A percentile compares a stretch with the other conserved stretches of the same genome.
These are phyloP conservation scores for Chiua sp. DNA, from an alignment of 1,284 basidiomycete genomes.

Conservation along the genomic window DNA sequence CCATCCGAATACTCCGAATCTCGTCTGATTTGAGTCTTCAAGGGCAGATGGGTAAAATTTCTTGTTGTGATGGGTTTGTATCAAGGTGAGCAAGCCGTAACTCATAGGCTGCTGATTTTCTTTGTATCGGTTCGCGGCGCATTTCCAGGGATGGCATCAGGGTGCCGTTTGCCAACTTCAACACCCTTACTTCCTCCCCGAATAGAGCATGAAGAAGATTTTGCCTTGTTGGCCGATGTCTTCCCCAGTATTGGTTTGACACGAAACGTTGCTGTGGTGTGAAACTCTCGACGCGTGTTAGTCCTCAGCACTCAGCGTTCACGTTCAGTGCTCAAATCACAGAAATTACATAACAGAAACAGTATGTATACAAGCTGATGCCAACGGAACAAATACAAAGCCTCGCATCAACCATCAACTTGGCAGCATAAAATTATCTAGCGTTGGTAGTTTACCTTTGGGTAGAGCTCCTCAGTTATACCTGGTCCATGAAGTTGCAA, in stretches of 20 bases:
- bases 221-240: constrained; percentile 57
- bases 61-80: constrained; percentile 5
- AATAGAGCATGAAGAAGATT: constrained; percentile 43
- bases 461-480: too few relatives aligned
- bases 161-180: constrained; percentile 60
- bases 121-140: not conserved
- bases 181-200: constrained; percentile 57
- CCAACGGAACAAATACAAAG: too few relatives aligned
- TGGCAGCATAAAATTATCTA: too few relatives aligned
- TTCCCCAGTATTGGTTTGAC: constrained; percentile 43
- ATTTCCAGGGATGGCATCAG: constrained; percentile 52
- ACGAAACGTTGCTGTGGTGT: too few relatives aligned
- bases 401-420: too few relatives aligned
- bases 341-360: too few relatives aligned
- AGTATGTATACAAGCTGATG: too few relatives aligned
- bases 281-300: too few relatives aligned
- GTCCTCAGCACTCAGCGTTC: too few relatives aligned
- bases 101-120: not conserved
- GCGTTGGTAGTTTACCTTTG: too few relatives aligned
- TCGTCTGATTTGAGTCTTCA: not conserved
- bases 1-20: not conserved
- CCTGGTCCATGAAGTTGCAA: too few relatives aligned
- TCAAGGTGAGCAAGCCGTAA: constrained; percentile 2
- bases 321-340: too few relatives aligned
- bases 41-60: constrained; percentile 6